A percentile compares a stretch with the other conserved stretches of the same genome.
phyloP scores from a whole-genome alignment of 345 rosid genomes.

The Eucalyptus dawsonii region DNA sequence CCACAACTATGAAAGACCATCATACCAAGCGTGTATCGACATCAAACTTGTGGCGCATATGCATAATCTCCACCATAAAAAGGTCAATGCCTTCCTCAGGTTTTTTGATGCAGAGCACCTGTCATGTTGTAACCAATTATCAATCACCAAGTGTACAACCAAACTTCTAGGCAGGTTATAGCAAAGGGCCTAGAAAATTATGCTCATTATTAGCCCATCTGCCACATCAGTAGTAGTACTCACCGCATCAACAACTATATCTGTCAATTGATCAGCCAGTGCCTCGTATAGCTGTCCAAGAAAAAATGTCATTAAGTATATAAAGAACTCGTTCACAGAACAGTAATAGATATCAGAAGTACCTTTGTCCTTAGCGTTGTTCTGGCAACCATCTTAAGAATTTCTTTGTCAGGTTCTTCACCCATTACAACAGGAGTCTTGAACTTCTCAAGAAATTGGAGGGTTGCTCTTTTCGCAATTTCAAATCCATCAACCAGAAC shows the following conservation, averaged over 20 bases:
- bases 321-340: neutral
- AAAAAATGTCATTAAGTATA: neutral
- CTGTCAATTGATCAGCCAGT: constrained; percentile 91
- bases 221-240: constrained; percentile 4
- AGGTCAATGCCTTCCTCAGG: constrained; percentile 88
- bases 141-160: neutral
- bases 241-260: constrained; percentile 76
- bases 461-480: constrained; percentile 91
- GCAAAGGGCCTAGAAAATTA: neutral
- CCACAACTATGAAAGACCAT: neutral
- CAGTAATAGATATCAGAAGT: neutral
- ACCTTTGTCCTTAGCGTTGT: constrained; percentile 93
- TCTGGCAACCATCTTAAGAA: constrained; percentile 94
- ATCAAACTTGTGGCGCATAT: constrained; percentile 97
- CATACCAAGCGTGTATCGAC: constrained; percentile 88
- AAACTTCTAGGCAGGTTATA: neutral
- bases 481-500: constrained; percentile 98
- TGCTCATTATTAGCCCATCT: neutral
- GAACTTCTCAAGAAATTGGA: constrained; percentile 82
- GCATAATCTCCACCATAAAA: constrained; percentile 99
- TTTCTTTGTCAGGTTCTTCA: constrained; percentile 88
- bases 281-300: constrained; percentile 65
- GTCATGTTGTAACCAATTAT: constrained; percentile 1
- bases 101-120: constrained; percentile 87
- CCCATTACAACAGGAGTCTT: constrained; percentile 97